Percentiles rank a stretch among this genome's conserved stretches.
Conservation (phyloP, 78 protist genomes). For the Guillardia theta region DNA sequence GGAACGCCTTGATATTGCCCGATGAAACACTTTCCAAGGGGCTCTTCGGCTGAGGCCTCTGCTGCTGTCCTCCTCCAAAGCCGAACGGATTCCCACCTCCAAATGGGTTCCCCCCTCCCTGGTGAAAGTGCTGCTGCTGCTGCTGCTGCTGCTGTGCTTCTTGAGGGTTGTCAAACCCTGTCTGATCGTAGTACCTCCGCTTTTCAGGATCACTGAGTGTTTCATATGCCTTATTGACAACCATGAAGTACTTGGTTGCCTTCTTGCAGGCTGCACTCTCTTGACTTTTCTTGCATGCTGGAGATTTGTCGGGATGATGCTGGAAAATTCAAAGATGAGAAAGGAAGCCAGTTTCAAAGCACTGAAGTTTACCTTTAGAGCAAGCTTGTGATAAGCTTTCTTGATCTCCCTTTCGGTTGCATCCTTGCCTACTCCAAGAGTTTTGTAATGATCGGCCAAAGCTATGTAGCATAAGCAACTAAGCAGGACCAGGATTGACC, state of each 20-base stretch:
- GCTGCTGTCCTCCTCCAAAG: background rate
- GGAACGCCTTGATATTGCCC: background rate
- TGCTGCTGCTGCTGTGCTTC: background rate
- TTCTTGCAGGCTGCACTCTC: background rate
- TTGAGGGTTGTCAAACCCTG: conserved; percentile 9
- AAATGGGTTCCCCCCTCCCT: background rate
- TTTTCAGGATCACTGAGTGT: background rate
- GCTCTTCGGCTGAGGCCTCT: background rate
- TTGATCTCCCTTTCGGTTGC: background rate
- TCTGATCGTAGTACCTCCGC: conserved; percentile 12
- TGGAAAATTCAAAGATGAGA: too few species aligned
- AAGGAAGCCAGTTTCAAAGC: too few species aligned
- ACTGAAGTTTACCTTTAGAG: too few species aligned
- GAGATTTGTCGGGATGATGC: background rate
- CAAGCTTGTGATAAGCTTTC: conserved; percentile 25
- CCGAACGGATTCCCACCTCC: background rate
- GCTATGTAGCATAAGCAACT: too few species aligned
- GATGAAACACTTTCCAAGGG: background rate
- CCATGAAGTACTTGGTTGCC: background rate
- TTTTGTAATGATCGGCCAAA: background rate
- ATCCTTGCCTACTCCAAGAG: background rate
- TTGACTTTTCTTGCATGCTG: background rate
- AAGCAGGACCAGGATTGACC: too few species aligned
- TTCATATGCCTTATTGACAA: background rate
- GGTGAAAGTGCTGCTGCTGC: background rate